phyloP scores from a whole-genome alignment of 2,329 filamentous ascomycete species.

The Pseudocercospora eumusae region DNA sequence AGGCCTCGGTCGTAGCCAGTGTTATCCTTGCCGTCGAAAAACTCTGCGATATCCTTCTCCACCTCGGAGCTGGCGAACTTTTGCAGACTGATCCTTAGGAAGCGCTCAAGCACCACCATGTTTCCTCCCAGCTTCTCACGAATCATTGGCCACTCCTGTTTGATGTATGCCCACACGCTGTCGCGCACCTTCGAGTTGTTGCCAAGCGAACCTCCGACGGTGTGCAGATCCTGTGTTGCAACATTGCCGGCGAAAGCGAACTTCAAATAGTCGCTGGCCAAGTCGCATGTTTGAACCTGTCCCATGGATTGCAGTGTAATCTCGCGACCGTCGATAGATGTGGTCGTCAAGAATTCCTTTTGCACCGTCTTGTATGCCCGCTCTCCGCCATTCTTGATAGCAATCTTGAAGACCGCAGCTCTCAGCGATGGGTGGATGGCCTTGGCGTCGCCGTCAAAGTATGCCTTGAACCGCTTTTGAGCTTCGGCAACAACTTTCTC shows the following conservation, averaged over 20 bases:
- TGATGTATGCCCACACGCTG: constrained; percentile 81
- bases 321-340: constrained; percentile 87
- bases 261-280: constrained; percentile 68
- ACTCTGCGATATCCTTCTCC: constrained; percentile 74
- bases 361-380: constrained; percentile 74
- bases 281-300: constrained; percentile 65
- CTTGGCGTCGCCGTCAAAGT: constrained; percentile 66
- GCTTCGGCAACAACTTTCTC: constrained; percentile 71
- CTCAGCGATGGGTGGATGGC: constrained; percentile 82
- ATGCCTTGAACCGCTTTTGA: constrained; percentile 76
- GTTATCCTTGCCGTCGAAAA: constrained; percentile 86
- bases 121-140: constrained; percentile 73
- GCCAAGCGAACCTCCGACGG: constrained; percentile 71
- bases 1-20: constrained; percentile 83
- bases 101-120: constrained; percentile 85
- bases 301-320: constrained; percentile 77
- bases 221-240: constrained; percentile 83
- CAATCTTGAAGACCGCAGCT: constrained; percentile 75
- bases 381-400: constrained; percentile 70
- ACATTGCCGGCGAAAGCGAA: constrained; percentile 84
- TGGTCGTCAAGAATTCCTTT: constrained; percentile 79
- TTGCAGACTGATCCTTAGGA: constrained; percentile 74
- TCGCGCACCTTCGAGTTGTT: constrained; percentile 71
- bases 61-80: constrained; percentile 73
- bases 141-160: constrained; percentile 76